Evolutionary conservation across 2,329 filamentous ascomycete genomes (phyloP).

Genomic region (Rugonectria rugulosa): DNA sequence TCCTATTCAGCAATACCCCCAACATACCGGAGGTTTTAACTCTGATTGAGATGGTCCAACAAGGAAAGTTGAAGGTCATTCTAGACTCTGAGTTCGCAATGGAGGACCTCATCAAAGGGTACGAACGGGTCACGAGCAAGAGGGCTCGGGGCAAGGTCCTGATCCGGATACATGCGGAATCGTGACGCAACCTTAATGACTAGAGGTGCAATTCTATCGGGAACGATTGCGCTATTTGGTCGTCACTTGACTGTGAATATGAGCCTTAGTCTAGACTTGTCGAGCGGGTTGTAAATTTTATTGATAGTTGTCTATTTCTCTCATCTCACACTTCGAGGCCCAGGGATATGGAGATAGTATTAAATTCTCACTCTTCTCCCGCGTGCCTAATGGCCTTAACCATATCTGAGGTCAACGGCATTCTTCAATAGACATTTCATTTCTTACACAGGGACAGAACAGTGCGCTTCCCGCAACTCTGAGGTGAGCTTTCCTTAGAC

Average conservation of each 20-base stretch:
- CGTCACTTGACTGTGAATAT: not conserved
- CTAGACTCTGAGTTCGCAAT: slow-evolving; percentile 18
- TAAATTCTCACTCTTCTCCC: no score
- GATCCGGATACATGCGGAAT: slow-evolving; percentile 4
- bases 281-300: no score
- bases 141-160: slow-evolving; percentile 14
- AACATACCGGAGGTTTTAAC: slow-evolving; percentile 11
- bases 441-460: no score
- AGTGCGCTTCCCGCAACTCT: no score
- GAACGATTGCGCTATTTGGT: not conserved
- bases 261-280: no score
- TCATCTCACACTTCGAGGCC: no score
- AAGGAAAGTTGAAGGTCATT: slow-evolving; percentile 13
- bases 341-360: no score
- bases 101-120: slow-evolving; percentile 13
- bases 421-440: no score
- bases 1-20: slow-evolving; percentile 13
- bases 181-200: not conserved
- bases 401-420: no score
- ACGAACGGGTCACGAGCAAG: slow-evolving; percentile 14
- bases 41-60: slow-evolving; percentile 14
- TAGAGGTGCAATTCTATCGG: not conserved
- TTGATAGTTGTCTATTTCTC: no score
- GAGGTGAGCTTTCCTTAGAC: no score
- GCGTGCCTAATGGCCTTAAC: no score